Evolutionary conservation across 148 eudicot genomes (phyloP).

Genomic region (Diospyros lotus): DNA sequence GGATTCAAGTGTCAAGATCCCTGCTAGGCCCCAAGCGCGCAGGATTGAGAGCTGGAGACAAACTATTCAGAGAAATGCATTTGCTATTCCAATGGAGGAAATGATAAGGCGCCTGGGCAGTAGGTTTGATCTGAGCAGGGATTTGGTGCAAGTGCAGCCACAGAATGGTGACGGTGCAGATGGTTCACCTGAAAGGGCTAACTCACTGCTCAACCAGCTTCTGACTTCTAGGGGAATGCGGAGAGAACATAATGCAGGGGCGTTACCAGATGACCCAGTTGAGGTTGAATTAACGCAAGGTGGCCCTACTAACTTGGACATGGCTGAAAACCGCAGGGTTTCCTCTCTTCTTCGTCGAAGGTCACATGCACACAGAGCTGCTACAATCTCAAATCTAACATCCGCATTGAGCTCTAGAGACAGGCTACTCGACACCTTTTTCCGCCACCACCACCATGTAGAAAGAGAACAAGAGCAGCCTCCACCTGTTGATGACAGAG

Average conservation of each 20-base stretch:
- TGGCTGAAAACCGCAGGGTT: conserved; percentile 35
- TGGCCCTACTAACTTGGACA: conserved; percentile 34
- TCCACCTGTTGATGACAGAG: conserved; percentile 67
- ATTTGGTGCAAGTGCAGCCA: conserved; percentile 35
- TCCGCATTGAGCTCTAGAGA: conserved; percentile 39
- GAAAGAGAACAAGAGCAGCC: conserved; percentile 52
- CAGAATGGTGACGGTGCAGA: conserved; percentile 34
- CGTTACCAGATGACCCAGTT: conserved; percentile 48
- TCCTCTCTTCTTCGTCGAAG: conserved; percentile 57
- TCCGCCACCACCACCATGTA: conserved; percentile 34
- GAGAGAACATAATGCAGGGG: conserved; percentile 44
- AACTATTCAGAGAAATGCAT: conserved; percentile 61
- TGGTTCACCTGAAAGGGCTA: conserved; percentile 44
- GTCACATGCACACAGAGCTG: conserved; percentile 45
- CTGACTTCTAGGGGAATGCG: conserved; percentile 63
- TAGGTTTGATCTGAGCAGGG: conserved; percentile 60
- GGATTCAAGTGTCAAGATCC: conserved; percentile 52
- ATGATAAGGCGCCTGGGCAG: conserved; percentile 85
- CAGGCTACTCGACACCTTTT: conserved; percentile 46
- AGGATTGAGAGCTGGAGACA: conserved; percentile 90
- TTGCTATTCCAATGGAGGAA: conserved; percentile 75
- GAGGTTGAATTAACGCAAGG: conserved; percentile 52
- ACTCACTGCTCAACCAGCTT: conserved; percentile 48
- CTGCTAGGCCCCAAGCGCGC: conserved; percentile 64
- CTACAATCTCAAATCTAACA: conserved; percentile 26